Base-by-base conservation (phyloP, 139 green algal genomes). In the Asterochloris erici region DNA sequence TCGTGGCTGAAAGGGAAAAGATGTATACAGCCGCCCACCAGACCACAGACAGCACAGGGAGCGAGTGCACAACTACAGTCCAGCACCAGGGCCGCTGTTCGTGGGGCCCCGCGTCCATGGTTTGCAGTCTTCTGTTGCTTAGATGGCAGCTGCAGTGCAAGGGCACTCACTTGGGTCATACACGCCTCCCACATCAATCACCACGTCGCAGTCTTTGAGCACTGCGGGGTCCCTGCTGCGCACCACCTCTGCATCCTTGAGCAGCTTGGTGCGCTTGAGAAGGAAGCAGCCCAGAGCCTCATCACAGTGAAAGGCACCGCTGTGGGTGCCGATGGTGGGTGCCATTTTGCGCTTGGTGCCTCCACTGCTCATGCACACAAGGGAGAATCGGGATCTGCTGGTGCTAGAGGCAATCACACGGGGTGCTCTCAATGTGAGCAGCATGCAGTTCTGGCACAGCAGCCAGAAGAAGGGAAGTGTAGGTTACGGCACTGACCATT, bases 261-360 rank as follows among this genome's bases (percentile, higher is more conserved):
- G 98, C 10, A 77, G 13, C 2, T 84, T 13, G 0, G 92, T 96
- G 19, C 93, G 88, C 54, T 85, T 79, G 11, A 98, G 88, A 87
- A 99, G 79, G 87, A 90, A 98, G 88, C 93, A 98, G 1, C 96
- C 97, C 17, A 99, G 86, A 0, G 94, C 97, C 88, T 99, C 97
- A 82, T 99, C 97, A 89, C 96, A 99, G 85, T 99, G 97, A 84
- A 99, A 99, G 1, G 90, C 92, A 26, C 97, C 97, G 63, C 88
- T 93, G 86, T 99, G 97, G 0, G 95, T 98, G 69, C 93, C 95
- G n/a, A 97, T 96, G 38, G 78, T 63, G 1, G 74, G 60, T 54
- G 38, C 38, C 76, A 85, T 85, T 27, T 82, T 82, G 68, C 82
- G 76, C 68, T 85, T 85, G 28, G 47, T 73, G 38, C 38, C 38